Percentiles rank a stretch among this genome's conserved stretches.
Evolutionary conservation across 352 stramenopile genomes (phyloP).

Genomic region (Lagenidium sp.): DNA sequence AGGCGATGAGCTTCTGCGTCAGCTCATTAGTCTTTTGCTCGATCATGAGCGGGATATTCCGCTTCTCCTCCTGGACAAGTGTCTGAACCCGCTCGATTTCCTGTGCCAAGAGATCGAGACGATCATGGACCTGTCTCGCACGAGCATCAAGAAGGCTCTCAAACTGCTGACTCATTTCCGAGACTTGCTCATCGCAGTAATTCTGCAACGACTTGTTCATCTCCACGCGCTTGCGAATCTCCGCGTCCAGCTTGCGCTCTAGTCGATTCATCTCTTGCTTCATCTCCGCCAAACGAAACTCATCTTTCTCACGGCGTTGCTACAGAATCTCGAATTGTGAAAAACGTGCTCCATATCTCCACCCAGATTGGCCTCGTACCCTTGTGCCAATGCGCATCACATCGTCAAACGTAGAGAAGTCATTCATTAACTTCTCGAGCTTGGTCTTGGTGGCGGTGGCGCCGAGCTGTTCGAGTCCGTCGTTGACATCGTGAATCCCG

Average conservation of each 20-base stretch:
- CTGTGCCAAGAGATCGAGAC: conserved; percentile 55
- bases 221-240: conserved; percentile 93
- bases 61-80: conserved; percentile 81
- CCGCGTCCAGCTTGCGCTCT: conserved; percentile 87
- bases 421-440: conserved; percentile 77
- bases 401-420: conserved; percentile 82
- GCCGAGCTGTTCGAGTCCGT: conserved; percentile 28
- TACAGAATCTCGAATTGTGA: too few species aligned
- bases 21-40: conserved; percentile 86
- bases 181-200: conserved; percentile 85
- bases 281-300: conserved; percentile 90
- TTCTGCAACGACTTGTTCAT: conserved; percentile 91
- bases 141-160: conserved; percentile 74
- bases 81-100: conserved; percentile 77
- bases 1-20: conserved; percentile 75
- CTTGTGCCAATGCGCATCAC: conserved; percentile 81
- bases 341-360: too few species aligned
- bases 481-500: conserved; percentile 4
- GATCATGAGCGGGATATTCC: conserved; percentile 86
- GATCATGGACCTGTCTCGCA: conserved; percentile 57
- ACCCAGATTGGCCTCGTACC: too few species aligned
- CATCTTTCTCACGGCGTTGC: conserved; percentile 90
- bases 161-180: conserved; percentile 76
- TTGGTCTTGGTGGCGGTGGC: conserved; percentile 74
- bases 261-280: conserved; percentile 86